Base-by-base conservation (phyloP, 1,284 basidiomycete genomes). In the Uromyces viciae-fabae region DNA sequence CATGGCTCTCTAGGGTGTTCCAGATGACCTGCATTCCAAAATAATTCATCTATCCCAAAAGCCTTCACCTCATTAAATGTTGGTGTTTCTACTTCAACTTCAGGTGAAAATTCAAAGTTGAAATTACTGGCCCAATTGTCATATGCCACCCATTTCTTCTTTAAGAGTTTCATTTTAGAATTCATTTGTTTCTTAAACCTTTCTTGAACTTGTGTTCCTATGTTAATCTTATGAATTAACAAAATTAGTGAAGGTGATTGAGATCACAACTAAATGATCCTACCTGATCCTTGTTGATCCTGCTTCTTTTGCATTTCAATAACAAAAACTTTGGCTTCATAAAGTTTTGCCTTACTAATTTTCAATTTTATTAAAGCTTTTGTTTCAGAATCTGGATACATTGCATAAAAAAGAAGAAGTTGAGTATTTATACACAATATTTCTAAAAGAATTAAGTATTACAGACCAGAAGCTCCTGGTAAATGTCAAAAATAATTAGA, bases 161-260 rank as follows among this genome's bases (percentile, higher is more conserved):
- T 74, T 2, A 74, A n/a, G 0, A 40, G 0, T 22, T 28, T 74
- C 36, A 40, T 52, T 38, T 58, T 56, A 7, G n/a, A n/a, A 14
- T 3, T 56, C 31, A 22, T 56, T 7, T 3, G 54, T 28, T 56
- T 3, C 11, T 74, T 74, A 38, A 36, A 74, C 19, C 33, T 8
- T n/a, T 31, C 72, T 56, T 74, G 72, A 25, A 40, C 49, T 38
- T 25, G 38, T 28, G 43, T 74, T 36, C 72, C 72, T 74, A 52
- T 36, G 9, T 22, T 72, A 8, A 72, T 14, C 3, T n/a, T 56
- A 56, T 3, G 25, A 2, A 2, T 25, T n/a, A 17, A 49, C 33
- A 22, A 72, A 33, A 19, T 28, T n/a, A 3, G n/a, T 3, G 3
- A 22, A 56, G n/a, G 31, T 3, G 54, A 4, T 72, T 31, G 5